Percentiles rank a stretch among this genome's conserved stretches.
Evolutionary conservation across 768 basidiomycete genomes (phyloP).

Genomic region (Mycena latifolia): DNA sequence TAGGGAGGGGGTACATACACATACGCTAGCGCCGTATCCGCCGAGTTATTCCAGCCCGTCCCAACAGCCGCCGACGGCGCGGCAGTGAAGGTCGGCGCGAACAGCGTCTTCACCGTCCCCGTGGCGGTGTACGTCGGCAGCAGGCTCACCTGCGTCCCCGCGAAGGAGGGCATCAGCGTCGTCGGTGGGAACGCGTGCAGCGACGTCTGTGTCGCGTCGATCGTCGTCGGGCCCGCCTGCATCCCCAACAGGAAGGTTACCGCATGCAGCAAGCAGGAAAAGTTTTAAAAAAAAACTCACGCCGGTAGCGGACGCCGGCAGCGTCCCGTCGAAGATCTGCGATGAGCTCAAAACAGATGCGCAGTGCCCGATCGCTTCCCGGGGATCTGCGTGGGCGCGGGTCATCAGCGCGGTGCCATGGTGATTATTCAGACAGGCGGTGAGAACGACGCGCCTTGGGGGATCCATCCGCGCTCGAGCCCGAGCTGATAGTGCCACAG

Average conservation of each 20-base stretch:
- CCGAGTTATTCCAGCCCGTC: conserved; percentile 80
- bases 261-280: conserved; percentile 6
- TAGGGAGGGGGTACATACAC: conserved; percentile 51
- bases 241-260: conserved; percentile 12
- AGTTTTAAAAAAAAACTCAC: conserved; percentile 41
- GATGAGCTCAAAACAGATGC: conserved; percentile 52
- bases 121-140: conserved; percentile 83
- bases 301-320: conserved; percentile 78
- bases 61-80: conserved; percentile 69
- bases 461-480: conserved; percentile 89
- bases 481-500: conserved; percentile 93
- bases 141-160: conserved; percentile 62
- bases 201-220: conserved; percentile 63
- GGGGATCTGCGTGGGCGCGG: conserved; percentile 53
- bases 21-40: conserved; percentile 71
- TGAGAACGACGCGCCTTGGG: conserved; percentile 64
- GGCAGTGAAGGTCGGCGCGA: conserved; percentile 72
- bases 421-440: background rate
- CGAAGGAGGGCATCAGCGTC: conserved; percentile 63
- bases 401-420: conserved; percentile 2
- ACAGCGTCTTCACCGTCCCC: conserved; percentile 71
- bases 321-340: conserved; percentile 63
- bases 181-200: conserved; percentile 75
- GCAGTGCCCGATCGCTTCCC: conserved; percentile 61
- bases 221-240: conserved; percentile 68